Evolutionary conservation across 768 basidiomycete species (phyloP).

Genomic region (Strobilomyces confusus): DNA sequence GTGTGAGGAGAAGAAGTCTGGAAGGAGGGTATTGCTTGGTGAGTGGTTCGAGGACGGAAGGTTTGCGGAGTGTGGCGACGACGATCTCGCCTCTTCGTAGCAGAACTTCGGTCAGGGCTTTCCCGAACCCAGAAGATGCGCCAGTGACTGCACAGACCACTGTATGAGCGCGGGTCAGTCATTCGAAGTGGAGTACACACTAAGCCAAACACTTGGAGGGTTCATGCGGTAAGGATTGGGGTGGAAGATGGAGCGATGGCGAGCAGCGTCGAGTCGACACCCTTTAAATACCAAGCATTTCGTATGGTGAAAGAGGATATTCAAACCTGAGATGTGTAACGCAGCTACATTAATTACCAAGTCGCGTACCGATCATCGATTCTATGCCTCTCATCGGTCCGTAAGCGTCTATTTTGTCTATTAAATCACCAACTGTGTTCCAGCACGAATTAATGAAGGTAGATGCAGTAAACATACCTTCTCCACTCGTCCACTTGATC

Average conservation of each 20-base stretch:
- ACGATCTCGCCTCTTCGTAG: constrained; percentile 36
- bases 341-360: no score
- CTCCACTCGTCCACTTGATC: no score
- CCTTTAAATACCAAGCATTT: not conserved
- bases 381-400: no score
- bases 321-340: no score
- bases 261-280: not conserved
- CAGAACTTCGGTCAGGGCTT: constrained; percentile 26
- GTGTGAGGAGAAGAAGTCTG: constrained; percentile 32
- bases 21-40: constrained; percentile 21
- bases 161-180: not conserved
- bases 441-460: no score
- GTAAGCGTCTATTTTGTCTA: no score
- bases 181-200: not conserved
- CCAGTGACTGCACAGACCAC: constrained; percentile 20
- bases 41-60: constrained; percentile 29
- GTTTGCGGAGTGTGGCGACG: constrained; percentile 40
- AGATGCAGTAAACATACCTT: no score
- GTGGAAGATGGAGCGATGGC: not conserved
- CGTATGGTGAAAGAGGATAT: no score
- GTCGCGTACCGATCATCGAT: no score
- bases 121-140: constrained; percentile 37
- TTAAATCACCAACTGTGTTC: no score
- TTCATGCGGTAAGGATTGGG: not conserved
- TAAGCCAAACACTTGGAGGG: constrained; percentile 9